phyloP scores from a whole-genome alignment of 192 early-diverging fungal genomes.

The Coemansia sp. region DNA sequence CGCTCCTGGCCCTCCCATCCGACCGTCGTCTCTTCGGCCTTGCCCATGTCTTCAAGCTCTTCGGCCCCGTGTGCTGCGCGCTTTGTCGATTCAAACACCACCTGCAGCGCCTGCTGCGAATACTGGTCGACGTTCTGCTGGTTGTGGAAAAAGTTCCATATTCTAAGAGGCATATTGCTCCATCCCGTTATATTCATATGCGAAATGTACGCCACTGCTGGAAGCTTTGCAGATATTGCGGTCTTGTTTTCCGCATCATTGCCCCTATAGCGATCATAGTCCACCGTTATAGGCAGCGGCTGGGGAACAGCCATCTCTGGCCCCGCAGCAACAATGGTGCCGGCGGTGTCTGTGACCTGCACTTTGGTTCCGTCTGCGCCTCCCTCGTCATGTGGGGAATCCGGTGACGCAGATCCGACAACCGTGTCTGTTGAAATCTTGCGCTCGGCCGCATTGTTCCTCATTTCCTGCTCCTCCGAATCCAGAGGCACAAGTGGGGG shows the following conservation, averaged over 20 bases:
- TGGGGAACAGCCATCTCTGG: not conserved
- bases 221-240: constrained; percentile 20
- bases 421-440: constrained; percentile 14
- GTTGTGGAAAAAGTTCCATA: constrained; percentile 56
- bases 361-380: not conserved
- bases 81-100: constrained; percentile 44
- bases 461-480: constrained; percentile 23
- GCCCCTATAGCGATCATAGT: constrained; percentile 47
- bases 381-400: constrained; percentile 1
- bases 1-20: constrained; percentile 35
- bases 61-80: constrained; percentile 20
- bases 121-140: constrained; percentile 54
- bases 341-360: constrained; percentile 30
- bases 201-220: constrained; percentile 44
- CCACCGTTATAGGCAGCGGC: constrained; percentile 7
- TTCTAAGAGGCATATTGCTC: constrained; percentile 40
- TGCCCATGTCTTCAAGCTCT: constrained; percentile 42
- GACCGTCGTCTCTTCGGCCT: constrained; percentile 28
- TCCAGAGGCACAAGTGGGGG: constrained; percentile 35
- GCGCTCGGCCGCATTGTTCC: constrained; percentile 12
- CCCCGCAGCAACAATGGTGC: constrained; percentile 1
- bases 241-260: not conserved
- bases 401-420: constrained; percentile 1
- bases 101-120: constrained; percentile 49
- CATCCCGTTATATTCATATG: constrained; percentile 46